Evolutionary conservation across 1,284 basidiomycete species (phyloP).

Genomic region (Trichosporon sp.): DNA sequence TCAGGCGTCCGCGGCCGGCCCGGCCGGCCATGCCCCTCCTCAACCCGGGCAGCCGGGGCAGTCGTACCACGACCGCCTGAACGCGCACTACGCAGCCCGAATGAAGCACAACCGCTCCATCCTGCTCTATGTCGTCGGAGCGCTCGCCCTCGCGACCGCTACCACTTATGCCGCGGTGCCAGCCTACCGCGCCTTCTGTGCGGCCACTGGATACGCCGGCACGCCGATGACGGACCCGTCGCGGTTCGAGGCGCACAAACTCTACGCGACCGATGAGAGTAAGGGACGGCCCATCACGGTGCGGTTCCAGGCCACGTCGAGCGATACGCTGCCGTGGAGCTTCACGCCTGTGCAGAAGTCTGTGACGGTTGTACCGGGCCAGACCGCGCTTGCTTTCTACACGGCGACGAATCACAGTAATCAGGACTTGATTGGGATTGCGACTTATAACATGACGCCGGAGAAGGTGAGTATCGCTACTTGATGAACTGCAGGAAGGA

Average conservation of each 20-base stretch:
- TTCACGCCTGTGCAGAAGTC: conserved; percentile 89
- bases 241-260: conserved; percentile 76
- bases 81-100: conserved; percentile 40
- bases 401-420: conserved; percentile 84
- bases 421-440: conserved; percentile 94
- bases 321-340: conserved; percentile 87
- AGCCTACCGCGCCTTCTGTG: conserved; percentile 95
- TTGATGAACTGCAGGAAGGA: not conserved
- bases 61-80: not conserved
- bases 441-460: conserved; percentile 88
- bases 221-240: conserved; percentile 85
- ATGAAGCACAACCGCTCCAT: conserved; percentile 43
- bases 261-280: conserved; percentile 69
- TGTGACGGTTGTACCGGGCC: conserved; percentile 89
- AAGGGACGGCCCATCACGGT: conserved; percentile 78
- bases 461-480: conserved; percentile 48
- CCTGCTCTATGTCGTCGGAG: conserved; percentile 47
- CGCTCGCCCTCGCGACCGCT: conserved; percentile 77
- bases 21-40: not conserved
- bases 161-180: conserved; percentile 95
- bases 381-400: conserved; percentile 96
- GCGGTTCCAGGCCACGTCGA: conserved; percentile 90
- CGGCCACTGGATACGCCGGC: conserved; percentile 94
- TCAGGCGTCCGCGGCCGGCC: no score
- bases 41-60: not conserved